Conservation (phyloP, 352 stramenopile genomes). For the Phytophthora constricta region DNA sequence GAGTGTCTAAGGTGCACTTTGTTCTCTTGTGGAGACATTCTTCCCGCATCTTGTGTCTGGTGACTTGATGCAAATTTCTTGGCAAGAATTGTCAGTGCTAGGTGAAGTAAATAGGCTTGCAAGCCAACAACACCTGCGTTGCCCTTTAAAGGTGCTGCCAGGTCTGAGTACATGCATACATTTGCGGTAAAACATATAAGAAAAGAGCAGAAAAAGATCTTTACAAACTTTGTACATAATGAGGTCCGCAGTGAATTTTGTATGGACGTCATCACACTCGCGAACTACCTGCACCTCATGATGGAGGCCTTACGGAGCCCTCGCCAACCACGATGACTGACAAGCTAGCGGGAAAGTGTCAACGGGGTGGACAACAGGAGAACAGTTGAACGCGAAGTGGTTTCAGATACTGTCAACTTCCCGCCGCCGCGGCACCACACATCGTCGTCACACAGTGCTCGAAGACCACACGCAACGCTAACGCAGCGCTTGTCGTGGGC, state of each 20-base stretch:
- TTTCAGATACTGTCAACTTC: no score
- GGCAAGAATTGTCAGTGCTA: slow-evolving; percentile 10
- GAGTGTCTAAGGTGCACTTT: slow-evolving; percentile 55
- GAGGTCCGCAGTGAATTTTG: no score
- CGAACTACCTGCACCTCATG: background rate
- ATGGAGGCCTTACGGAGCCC: background rate
- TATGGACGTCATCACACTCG: no score
- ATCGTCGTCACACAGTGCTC: no score
- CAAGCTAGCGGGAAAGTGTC: background rate
- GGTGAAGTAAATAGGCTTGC: background rate
- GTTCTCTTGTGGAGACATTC: slow-evolving; percentile 7
- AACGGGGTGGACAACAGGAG: background rate
- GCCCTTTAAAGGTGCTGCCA: slow-evolving; percentile 6
- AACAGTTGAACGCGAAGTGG: background rate
- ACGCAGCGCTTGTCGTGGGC: background rate
- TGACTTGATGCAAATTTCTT: background rate
- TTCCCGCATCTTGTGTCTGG: background rate
- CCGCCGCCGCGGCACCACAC: no score
- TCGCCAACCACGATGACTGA: background rate
- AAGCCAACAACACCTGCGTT: background rate
- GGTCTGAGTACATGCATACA: slow-evolving; percentile 33
- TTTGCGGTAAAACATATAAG: slow-evolving; percentile 27
- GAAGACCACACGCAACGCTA: background rate
- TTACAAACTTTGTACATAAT: background rate
- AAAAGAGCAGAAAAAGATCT: slow-evolving; percentile 20